Evolutionary conservation across 805 yeast species (phyloP).

Genomic region (Ogataea polymorpha): DNA sequence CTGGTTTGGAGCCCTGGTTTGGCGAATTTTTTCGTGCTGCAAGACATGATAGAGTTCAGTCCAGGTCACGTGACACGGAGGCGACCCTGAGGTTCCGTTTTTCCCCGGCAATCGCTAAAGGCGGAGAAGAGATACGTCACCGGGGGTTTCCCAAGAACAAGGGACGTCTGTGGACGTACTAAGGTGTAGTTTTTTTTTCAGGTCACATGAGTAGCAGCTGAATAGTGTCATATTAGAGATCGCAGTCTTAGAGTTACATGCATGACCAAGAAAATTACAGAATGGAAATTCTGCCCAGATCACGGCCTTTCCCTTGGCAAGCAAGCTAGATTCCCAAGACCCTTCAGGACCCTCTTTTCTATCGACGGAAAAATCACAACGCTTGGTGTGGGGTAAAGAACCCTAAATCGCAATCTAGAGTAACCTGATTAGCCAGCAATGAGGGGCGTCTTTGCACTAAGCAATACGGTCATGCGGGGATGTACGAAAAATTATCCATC

Average conservation of each 20-base stretch:
- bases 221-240: not conserved
- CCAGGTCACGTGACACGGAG: no score
- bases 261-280: not conserved
- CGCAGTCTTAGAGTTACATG: not conserved
- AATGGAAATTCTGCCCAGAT: not conserved
- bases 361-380: not conserved
- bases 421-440: not conserved
- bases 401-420: not conserved
- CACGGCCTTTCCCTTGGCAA: no score
- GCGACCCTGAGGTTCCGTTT: no score
- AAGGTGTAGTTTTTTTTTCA: not conserved
- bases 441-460: not conserved
- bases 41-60: no score
- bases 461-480: slow-evolving; percentile 1
- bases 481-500: not conserved
- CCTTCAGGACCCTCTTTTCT: no score
- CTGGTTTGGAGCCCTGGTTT: no score
- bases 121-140: no score
- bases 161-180: no score
- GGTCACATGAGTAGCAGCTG: not conserved
- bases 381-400: not conserved
- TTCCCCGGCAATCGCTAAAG: no score
- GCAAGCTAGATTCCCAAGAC: no score
- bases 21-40: no score
- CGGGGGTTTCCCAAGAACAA: no score